phyloP scores from a whole-genome alignment of 345 rosid genomes.

The Jatropha curcas region DNA sequence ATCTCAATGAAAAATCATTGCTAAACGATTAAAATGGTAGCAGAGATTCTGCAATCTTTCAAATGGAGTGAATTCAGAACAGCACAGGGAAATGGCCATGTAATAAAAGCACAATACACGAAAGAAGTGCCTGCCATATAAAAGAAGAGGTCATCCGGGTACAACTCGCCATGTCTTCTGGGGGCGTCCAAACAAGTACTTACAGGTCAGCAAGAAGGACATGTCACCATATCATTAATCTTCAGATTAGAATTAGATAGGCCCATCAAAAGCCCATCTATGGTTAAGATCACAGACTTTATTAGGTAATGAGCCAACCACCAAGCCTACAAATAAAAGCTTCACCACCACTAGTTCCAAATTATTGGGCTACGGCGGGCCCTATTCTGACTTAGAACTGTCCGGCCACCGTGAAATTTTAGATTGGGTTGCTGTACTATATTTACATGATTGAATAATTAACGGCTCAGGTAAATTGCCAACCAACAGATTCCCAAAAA shows the following conservation, averaged over 20 bases:
- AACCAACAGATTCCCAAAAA: not conserved
- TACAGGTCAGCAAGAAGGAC: not conserved
- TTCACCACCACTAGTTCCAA: not conserved
- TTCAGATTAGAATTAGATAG: not conserved
- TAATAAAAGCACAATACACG: not conserved
- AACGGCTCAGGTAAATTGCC: not conserved
- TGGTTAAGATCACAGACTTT: not conserved
- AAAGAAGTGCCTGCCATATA: not conserved
- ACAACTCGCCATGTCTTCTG: slow-evolving; percentile 12
- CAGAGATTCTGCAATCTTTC: not conserved
- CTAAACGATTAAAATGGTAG: no score
- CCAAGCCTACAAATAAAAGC: no score
- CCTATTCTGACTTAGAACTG: not conserved
- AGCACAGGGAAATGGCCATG: not conserved
- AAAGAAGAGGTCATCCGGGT: slow-evolving; percentile 12
- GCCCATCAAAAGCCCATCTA: not conserved
- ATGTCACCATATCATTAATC: not conserved
- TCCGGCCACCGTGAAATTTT: not conserved
- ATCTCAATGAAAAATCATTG: no score
- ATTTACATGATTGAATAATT: not conserved
- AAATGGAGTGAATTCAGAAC: not conserved
- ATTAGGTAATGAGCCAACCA: no score
- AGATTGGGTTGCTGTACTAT: not conserved
- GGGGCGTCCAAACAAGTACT: not conserved
- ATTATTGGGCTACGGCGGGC: not conserved